Conservation (phyloP, 257 asterid species). For the Fraxinus americana region DNA sequence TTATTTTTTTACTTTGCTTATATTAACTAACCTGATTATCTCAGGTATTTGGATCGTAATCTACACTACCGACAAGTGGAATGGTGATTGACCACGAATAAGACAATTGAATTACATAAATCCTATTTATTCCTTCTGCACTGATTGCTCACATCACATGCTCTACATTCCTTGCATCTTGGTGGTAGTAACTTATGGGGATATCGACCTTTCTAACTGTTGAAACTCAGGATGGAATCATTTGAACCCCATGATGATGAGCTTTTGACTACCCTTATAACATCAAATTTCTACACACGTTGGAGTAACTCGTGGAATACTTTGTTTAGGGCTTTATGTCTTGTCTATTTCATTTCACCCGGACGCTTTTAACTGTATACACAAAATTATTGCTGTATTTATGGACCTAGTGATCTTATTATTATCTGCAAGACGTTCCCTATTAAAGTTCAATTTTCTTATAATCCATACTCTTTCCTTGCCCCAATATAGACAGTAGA, state of each 20-base stretch:
- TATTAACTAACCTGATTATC: too few relatives aligned
- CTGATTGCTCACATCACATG: not conserved
- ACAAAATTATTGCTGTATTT: not conserved
- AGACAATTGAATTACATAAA: not conserved
- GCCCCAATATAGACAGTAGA: not conserved
- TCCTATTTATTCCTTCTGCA: too few relatives aligned
- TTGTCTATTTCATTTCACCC: not conserved
- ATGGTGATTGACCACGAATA: too few relatives aligned
- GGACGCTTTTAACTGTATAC: not conserved
- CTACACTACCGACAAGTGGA: too few relatives aligned
- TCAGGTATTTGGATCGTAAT: too few relatives aligned
- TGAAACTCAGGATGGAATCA: not conserved
- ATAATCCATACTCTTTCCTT: not conserved
- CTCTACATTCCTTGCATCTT: not conserved
- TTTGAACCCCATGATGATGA: not conserved
- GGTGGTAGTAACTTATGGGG: not conserved
- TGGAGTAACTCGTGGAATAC: not conserved
- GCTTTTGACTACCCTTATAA: too few relatives aligned
- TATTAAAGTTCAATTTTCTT: not conserved
- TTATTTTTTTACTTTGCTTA: too few relatives aligned
- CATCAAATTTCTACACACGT: too few relatives aligned
- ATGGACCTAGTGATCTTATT: not conserved
- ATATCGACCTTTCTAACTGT: not conserved
- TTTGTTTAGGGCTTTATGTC: not conserved
- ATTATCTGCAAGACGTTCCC: too few relatives aligned